These are phyloP conservation scores for Ascochyta clinopodiicola DNA, from an alignment of 2,329 filamentous ascomycete genomes.

Conservation along the genomic window DNA sequence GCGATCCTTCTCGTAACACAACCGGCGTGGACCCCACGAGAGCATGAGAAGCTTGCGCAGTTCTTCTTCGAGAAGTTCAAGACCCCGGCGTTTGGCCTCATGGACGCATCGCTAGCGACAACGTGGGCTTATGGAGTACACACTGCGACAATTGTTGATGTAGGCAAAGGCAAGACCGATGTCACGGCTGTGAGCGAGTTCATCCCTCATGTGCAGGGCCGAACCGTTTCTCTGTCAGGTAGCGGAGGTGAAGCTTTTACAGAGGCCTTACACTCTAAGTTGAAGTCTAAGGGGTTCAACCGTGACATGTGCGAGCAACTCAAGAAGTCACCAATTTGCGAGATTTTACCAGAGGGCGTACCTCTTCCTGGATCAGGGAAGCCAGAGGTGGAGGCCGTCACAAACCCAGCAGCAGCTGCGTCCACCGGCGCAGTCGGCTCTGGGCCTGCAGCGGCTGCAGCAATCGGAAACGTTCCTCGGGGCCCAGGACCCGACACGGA, in stretches of 20 bases:
- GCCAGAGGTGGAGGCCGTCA: conserved; percentile 46
- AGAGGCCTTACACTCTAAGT: conserved; percentile 69
- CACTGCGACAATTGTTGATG: conserved; percentile 85
- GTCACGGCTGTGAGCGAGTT: conserved; percentile 90
- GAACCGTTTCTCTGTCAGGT: conserved; percentile 65
- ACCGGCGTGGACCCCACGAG: conserved; percentile 86
- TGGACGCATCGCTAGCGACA: conserved; percentile 86
- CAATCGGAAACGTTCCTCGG: conserved; percentile 55
- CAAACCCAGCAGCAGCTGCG: conserved; percentile 63
- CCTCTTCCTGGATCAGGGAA: conserved; percentile 60
- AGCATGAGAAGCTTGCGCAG: conserved; percentile 85
- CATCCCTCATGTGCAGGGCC: conserved; percentile 71
- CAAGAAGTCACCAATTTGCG: conserved; percentile 68
- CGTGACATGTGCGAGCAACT: conserved; percentile 70
- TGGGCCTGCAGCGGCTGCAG: conserved; percentile 51
- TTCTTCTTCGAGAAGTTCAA: conserved; percentile 98
- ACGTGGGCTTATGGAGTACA: conserved; percentile 80
- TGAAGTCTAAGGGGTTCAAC: conserved; percentile 65
- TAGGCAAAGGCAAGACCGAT: conserved; percentile 91
- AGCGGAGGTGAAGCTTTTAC: conserved; percentile 93
- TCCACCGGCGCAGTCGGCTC: conserved; percentile 61
- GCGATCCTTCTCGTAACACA: conserved; percentile 90
- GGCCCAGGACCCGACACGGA: conserved; percentile 63
- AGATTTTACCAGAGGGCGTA: conserved; percentile 63
- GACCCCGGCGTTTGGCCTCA: conserved; percentile 86